Percentiles rank a stretch among this genome's conserved stretches.
These are phyloP conservation scores for Coriaria nepalensis DNA, from an alignment of 306 rosid species.

Conservation along the genomic window DNA sequence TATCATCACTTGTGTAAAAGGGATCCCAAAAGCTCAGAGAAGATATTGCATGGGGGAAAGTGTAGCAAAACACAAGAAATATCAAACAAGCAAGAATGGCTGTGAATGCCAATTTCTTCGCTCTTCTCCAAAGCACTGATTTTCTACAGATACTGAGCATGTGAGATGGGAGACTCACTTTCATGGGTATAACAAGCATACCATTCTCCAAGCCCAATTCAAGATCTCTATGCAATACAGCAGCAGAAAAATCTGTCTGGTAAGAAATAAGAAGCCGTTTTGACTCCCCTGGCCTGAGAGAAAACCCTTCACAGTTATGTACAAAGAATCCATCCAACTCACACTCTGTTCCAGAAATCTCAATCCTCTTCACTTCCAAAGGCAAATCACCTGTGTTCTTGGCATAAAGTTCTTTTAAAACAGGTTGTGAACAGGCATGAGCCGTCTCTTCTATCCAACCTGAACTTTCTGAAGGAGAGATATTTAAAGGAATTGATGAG, in stretches of 20 bases:
- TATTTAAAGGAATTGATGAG: slow-evolving; percentile 34
- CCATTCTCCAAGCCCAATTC: slow-evolving; percentile 71
- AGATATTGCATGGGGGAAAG: slow-evolving; percentile 28
- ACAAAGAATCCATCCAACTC: slow-evolving; percentile 66
- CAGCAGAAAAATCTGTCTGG: slow-evolving; percentile 63
- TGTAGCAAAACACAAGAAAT: slow-evolving; percentile 32
- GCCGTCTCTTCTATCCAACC: slow-evolving; percentile 33
- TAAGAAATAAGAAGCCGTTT: slow-evolving; percentile 46
- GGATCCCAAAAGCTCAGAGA: slow-evolving; percentile 27
- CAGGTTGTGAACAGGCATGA: slow-evolving; percentile 45
- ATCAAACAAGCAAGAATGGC: slow-evolving; percentile 28
- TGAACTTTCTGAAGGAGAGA: slow-evolving; percentile 44
- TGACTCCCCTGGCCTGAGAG: slow-evolving; percentile 54
- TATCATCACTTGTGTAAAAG: slow-evolving; percentile 21
- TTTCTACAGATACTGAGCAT: slow-evolving; percentile 58
- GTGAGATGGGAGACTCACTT: slow-evolving; percentile 52
- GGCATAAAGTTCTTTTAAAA: slow-evolving; percentile 54
- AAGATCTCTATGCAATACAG: slow-evolving; percentile 61
- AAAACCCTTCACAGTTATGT: slow-evolving; percentile 46
- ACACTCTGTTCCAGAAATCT: slow-evolving; percentile 74
- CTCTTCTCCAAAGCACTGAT: slow-evolving; percentile 51
- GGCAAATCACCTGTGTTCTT: slow-evolving; percentile 83
- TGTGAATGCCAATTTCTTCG: slow-evolving; percentile 41
- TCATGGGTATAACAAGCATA: slow-evolving; percentile 64
- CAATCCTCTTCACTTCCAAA: slow-evolving; percentile 49